Conservation (phyloP, 306 rosid species). For the Dalbergia cochinchinensis region DNA sequence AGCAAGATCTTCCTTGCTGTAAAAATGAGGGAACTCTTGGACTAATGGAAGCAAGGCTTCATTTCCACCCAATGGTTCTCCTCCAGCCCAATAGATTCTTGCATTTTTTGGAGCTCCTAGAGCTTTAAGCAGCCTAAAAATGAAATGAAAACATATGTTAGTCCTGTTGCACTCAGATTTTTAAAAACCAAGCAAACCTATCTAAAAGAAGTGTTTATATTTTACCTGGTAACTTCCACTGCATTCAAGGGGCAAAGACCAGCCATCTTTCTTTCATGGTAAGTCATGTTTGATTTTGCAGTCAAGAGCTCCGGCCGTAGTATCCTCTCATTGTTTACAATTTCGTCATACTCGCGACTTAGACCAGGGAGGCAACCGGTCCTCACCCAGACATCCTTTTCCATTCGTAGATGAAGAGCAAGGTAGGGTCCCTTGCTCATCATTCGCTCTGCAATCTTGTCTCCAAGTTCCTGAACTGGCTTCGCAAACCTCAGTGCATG, state of each 20-base stretch:
- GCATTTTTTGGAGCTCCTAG: slow-evolving; percentile 88
- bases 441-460: slow-evolving; percentile 83
- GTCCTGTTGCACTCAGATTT: not conserved
- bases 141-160: slow-evolving; percentile 8
- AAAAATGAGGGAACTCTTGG: slow-evolving; percentile 71
- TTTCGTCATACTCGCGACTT: slow-evolving; percentile 74
- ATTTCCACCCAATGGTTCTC: slow-evolving; percentile 89
- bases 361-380: slow-evolving; percentile 97
- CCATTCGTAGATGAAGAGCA: slow-evolving; percentile 95
- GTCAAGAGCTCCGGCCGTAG: slow-evolving; percentile 90
- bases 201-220: not conserved
- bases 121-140: slow-evolving; percentile 82
- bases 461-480: slow-evolving; percentile 79
- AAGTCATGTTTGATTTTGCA: slow-evolving; percentile 87
- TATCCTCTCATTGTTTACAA: slow-evolving; percentile 74
- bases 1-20: slow-evolving; percentile 86
- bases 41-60: slow-evolving; percentile 82
- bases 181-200: not conserved
- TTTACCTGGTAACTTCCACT: slow-evolving; percentile 81
- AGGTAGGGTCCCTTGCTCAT: slow-evolving; percentile 89
- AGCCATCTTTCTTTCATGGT: slow-evolving; percentile 87
- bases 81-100: slow-evolving; percentile 97
- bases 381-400: slow-evolving; percentile 99
- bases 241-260: slow-evolving; percentile 96
- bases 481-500: slow-evolving; percentile 90